Base-by-base conservation (phyloP, 352 stramenopile species). In the Globisporangium radiosum region DNA sequence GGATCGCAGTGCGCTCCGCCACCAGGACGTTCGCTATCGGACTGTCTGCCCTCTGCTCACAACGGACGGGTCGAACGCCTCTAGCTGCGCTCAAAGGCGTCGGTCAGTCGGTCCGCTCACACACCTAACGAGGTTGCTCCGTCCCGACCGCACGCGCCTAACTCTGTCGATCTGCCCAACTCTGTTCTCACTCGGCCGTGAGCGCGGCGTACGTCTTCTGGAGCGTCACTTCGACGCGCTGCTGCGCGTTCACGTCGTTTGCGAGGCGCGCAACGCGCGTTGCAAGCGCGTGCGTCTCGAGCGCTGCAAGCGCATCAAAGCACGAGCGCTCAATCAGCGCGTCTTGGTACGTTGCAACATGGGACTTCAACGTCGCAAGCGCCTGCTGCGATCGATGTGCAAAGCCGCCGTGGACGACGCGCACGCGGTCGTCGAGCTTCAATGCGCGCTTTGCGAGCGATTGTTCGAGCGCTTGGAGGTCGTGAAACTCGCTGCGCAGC, bases 131-230 rank as follows among this genome's bases (percentile, higher is more conserved):
- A 33, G 25, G 25, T 33, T 33, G 25, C 25, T 33, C 25, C 25
- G 25, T 33, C 25, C 25, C 3, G 25, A 33, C 25, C 25, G 25
- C 25, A 33, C 25, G 25, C 1, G 2, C 25, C 25, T 3, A 33
- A 33, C 25, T 33, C 25, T 33, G 25, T 33, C 25, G 25, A 33
- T 33, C 25, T 33, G 25, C 25, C 25, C 25, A 33, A 33, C 25
- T 33, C 25, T 33, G 25, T 33, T 33, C 25, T 33, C 25, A 62
- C 45, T 80, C 66, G 39, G 81, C 49, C 15, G 68, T 44, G 43
- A 92, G 60, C 47, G 69, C 63, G 11, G 81, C 81, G 52, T 85
- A 94, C 51, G 78, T 67, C 60, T 94, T 91, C 60, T 94, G 85
- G 38, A 94, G 70, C 62, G 82, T 75, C 33, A 90, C 77, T 73